Evolutionary conservation across 805 yeast species (phyloP).

Genomic region (Starmerella etchellsii): DNA sequence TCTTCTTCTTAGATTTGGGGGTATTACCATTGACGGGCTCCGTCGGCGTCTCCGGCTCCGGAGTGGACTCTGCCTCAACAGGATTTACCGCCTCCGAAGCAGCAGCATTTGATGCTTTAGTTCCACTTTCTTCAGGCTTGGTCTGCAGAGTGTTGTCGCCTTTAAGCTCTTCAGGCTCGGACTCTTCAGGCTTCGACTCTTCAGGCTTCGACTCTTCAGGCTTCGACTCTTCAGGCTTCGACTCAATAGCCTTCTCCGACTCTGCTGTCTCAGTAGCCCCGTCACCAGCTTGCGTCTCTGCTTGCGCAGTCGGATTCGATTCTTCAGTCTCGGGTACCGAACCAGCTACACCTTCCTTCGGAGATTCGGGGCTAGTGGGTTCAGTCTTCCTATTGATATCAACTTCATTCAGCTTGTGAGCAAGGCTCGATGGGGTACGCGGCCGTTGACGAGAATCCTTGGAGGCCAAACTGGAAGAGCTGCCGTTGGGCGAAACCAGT

Average conservation of each 20-base stretch:
- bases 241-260: not conserved
- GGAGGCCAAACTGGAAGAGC: conserved; percentile 9
- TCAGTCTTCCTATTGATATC: conserved; percentile 3
- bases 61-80: not conserved
- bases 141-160: not conserved
- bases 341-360: not conserved
- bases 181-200: not conserved
- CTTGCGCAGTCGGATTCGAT: too few species aligned
- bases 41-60: conserved; percentile 1
- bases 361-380: not conserved
- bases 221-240: not conserved
- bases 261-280: not conserved
- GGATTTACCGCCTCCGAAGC: not conserved
- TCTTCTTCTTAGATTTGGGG: conserved; percentile 10
- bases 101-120: not conserved
- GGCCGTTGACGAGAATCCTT: not conserved
- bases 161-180: not conserved
- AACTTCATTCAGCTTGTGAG: conserved; percentile 11
- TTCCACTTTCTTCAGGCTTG: not conserved
- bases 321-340: too few species aligned
- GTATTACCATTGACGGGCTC: too few species aligned
- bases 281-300: too few species aligned
- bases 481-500: conserved; percentile 15
- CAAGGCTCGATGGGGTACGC: not conserved
- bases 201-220: too few species aligned